Base-by-base conservation (phyloP, 805 yeast species). In the Candida vartiovaarae region DNA sequence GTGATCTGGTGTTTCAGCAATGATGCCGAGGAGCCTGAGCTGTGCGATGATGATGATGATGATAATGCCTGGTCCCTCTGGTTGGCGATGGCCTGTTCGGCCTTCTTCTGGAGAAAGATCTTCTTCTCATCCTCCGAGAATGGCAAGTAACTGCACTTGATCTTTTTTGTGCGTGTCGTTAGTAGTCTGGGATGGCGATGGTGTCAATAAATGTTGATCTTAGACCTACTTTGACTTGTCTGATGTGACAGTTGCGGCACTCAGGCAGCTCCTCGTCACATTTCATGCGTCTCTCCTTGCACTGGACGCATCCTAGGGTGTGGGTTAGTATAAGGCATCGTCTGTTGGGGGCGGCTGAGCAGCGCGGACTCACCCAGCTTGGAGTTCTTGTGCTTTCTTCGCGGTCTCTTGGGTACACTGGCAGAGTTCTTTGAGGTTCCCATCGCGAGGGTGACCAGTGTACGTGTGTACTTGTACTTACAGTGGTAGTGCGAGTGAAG, bases 251-350 rank as follows among this genome's bases (percentile, higher is more conserved):
- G 50, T 73, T 74, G 46, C 66, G 55, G 49, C 78, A 74, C 39
- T 69, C 66, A 0, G 78, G 78, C 15, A 73, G 61, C 38, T 66
- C 69, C 47, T 73, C 77, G 52, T 71, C 75, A 55, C 78, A 74
- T 48, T 73, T 73, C 56, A 74, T 73, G 34, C 78, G 60, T 44
- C 78, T 62, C 44, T 70, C 72, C 42, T 74, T 74, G 51, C 78
- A 74, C 24, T 76, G 74, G 3, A 71, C 67, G 48, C 78, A 74
- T 6, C 78, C 78, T 50, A 10, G 5, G 10, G 8, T 3, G 20
- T 24, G 11, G 8, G 50, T 51, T 53, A 51, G 54, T 46, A 31
- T 10, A 6, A 33, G 8, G 20, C 20, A 11, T 11, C 23, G 8
- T 26, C 6, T 20, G 10, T 3, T 3, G 25, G 8, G 8, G 10